Evolutionary conservation across 371 early-diverging fungal genomes (phyloP), one percentile per base, ranked within the genome.

Genomic region (Blastocladiella emersonii): DNA sequence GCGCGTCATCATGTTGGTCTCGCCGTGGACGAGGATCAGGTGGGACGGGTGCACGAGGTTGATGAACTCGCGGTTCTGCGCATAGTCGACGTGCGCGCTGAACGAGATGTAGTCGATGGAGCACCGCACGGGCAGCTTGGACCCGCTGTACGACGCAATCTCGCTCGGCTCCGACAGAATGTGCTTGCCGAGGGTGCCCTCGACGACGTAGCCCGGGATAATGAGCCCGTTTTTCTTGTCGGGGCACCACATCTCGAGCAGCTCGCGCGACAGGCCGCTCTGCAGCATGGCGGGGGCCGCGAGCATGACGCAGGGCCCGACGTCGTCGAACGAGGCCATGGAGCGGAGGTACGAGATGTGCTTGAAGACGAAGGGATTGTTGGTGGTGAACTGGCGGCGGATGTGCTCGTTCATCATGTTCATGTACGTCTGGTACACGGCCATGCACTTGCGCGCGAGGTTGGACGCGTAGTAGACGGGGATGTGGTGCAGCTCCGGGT

Each of bases 201-300:
- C 98, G 2, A 99, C 98, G 65, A 93, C 95, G 73, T 99, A 99
- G 63, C 99, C 99, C 0, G 99, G 93, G 59, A 99, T 91, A 39
- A 99, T 86, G 44, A 98, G 76, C 0, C 98, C 99, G 71, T 99
- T 99, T 62, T 88, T 85, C 61, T 83, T 85, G 69, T 99, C 95
- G 0, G 88, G 84, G 61, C 96, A 95, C 99, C 99, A 99, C 61
- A 90, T 79, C 71, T 99, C 99, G 70, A 99, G 91, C 63, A 99
- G 76, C 72, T 99, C 98, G 64, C 99, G 74, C 17, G 95, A 95
- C 27, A 99, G 76, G 4, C 99, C 99, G 71, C 87, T 96, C 76
- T 99, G 99, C 56, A 99, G 77, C 99, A 99, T 99, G 57, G 98
- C 99, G 1, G 99, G 99, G 78, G 89, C 88, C 34, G 99, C 99